These are phyloP conservation scores for Sclerotinia glacialis DNA, from an alignment of 2,329 filamentous ascomycete species.

Conservation along the genomic window DNA sequence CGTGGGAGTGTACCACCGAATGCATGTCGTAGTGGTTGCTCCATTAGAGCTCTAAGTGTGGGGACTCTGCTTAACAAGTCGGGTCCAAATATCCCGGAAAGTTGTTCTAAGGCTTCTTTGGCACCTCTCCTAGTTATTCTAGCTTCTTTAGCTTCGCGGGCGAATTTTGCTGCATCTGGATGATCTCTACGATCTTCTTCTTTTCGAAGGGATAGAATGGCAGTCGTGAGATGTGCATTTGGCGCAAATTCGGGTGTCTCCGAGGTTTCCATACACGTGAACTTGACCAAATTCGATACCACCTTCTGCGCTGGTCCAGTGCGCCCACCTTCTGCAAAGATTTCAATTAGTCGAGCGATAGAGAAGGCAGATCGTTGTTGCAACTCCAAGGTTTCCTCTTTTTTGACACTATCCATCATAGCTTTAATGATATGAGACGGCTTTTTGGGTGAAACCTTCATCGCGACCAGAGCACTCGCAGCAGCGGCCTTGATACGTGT, in stretches of 20 bases:
- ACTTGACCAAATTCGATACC: slow-evolving; percentile 92
- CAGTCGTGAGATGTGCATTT: slow-evolving; percentile 73
- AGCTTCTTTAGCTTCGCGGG: slow-evolving; percentile 82
- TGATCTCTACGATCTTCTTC: slow-evolving; percentile 95
- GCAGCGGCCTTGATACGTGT: slow-evolving; percentile 82
- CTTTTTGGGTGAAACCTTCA: slow-evolving; percentile 86
- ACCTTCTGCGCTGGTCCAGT: slow-evolving; percentile 91
- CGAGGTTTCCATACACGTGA: slow-evolving; percentile 94
- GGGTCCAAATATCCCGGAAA: slow-evolving; percentile 75
- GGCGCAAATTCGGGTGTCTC: slow-evolving; percentile 94
- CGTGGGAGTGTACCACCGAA: slow-evolving; percentile 70
- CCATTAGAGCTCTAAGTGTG: slow-evolving; percentile 76
- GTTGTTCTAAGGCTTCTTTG: slow-evolving; percentile 87
- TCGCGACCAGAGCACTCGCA: slow-evolving; percentile 83
- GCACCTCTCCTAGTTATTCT: slow-evolving; percentile 88
- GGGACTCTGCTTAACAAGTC: slow-evolving; percentile 79
- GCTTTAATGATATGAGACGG: slow-evolving; percentile 89
- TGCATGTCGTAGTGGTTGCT: slow-evolving; percentile 71
- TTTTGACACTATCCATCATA: slow-evolving; percentile 97
- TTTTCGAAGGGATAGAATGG: slow-evolving; percentile 90
- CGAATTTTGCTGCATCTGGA: slow-evolving; percentile 84
- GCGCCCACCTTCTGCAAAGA: slow-evolving; percentile 78
- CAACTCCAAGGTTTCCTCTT: slow-evolving; percentile 84
- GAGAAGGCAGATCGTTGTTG: slow-evolving; percentile 83
- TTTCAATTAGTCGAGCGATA: slow-evolving; percentile 78